A percentile compares a stretch with the other conserved stretches of the same genome.
phyloP scores from a whole-genome alignment of 1,139 yeast species.

The Geotrichum fermentans region DNA sequence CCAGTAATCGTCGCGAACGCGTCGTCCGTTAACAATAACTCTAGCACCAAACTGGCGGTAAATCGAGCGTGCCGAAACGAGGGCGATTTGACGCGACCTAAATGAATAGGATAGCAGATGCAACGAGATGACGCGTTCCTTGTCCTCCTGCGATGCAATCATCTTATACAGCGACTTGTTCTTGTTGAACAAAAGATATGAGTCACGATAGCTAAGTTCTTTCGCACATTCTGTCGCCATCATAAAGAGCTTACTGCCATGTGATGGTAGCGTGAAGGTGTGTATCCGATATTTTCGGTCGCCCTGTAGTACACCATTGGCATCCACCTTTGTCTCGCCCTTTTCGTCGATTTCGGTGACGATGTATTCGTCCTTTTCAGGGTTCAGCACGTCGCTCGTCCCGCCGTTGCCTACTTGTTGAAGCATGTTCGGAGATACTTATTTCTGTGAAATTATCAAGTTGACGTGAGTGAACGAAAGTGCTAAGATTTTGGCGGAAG shows the following conservation, averaged over 20 bases:
- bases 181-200: conserved; percentile 59
- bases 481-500: not conserved
- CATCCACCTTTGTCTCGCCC: conserved; percentile 54
- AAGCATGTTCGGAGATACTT: not conserved
- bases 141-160: conserved; percentile 56
- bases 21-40: conserved; percentile 55
- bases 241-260: conserved; percentile 52
- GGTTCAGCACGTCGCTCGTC: conserved; percentile 23
- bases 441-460: no score
- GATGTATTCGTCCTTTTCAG: conserved; percentile 38
- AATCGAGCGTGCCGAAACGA: conserved; percentile 59
- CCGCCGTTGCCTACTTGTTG: conserved; percentile 12
- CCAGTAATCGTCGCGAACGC: conserved; percentile 77
- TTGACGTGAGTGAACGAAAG: not conserved
- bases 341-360: conserved; percentile 43
- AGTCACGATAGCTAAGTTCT: conserved; percentile 58
- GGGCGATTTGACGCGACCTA: conserved; percentile 61
- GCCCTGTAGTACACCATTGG: conserved; percentile 51
- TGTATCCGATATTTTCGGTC: conserved; percentile 55
- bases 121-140: conserved; percentile 51
- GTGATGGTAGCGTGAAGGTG: conserved; percentile 53
- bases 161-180: conserved; percentile 54
- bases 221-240: conserved; percentile 69
- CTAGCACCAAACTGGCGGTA: conserved; percentile 71
- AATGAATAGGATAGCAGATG: conserved; percentile 58